Evolutionary conservation across 495 filamentous ascomycete species (phyloP).

Genomic region (Penicillium egyptiacum): DNA sequence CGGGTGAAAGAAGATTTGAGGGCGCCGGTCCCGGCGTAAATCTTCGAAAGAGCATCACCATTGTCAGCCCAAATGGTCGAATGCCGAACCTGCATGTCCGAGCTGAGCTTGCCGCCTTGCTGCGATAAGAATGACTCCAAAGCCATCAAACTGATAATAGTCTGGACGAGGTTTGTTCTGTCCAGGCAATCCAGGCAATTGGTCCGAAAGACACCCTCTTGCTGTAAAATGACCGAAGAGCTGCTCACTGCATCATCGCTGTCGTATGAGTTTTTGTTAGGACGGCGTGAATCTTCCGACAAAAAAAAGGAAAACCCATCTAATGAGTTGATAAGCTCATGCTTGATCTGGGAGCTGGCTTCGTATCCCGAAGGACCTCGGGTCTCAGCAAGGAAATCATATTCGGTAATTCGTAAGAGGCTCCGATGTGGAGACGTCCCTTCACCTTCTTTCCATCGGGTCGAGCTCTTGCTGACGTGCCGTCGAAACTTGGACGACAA

Average conservation of each 20-base stretch:
- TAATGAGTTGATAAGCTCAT: constrained; percentile 70
- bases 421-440: constrained; percentile 57
- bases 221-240: constrained; percentile 74
- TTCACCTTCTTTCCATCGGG: constrained; percentile 52
- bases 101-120: constrained; percentile 59
- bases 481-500: constrained; percentile 74
- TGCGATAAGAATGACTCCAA: constrained; percentile 76
- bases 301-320: constrained; percentile 89
- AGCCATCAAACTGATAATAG: constrained; percentile 89
- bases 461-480: constrained; percentile 68
- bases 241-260: constrained; percentile 37
- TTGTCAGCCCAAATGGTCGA: constrained; percentile 97
- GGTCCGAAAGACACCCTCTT: constrained; percentile 91
- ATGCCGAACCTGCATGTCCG: constrained; percentile 88
- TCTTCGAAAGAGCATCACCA: constrained; percentile 89
- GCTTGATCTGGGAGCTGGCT: constrained; percentile 74
- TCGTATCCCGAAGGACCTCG: constrained; percentile 85
- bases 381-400: constrained; percentile 94
- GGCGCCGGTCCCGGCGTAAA: constrained; percentile 95
- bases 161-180: constrained; percentile 94
- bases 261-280: constrained; percentile 19
- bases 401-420: constrained; percentile 76
- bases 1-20: constrained; percentile 96
- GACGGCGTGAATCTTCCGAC: constrained; percentile 57
- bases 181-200: constrained; percentile 97